Evolutionary conservation across 208 protist species (phyloP).

Genomic region (Histomonas meleagridis): DNA sequence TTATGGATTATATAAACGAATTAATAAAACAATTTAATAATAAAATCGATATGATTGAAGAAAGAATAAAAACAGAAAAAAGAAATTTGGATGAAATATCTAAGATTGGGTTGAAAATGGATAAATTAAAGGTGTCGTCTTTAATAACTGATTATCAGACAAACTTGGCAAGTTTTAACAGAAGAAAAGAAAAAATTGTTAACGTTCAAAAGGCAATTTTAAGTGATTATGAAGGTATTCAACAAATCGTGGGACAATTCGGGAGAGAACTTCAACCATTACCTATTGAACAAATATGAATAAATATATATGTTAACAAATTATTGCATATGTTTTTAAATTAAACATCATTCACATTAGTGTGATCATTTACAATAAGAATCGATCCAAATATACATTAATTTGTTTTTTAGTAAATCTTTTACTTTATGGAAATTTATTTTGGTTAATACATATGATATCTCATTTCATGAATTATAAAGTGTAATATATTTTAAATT

Average conservation of each 20-base stretch:
- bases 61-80: neutral
- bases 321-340: no score
- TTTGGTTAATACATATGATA: no score
- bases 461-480: no score
- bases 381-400: no score
- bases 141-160: neutral
- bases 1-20: neutral
- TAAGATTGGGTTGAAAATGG: neutral
- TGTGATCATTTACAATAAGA: no score
- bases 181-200: neutral
- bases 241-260: neutral
- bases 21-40: neutral
- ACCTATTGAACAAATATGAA: no score
- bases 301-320: no score
- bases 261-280: neutral
- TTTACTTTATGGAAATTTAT: no score
- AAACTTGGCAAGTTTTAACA: neutral
- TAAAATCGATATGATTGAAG: neutral
- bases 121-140: neutral
- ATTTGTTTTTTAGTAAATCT: no score
- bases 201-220: neutral
- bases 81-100: neutral
- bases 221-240: neutral
- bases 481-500: no score
- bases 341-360: no score